Evolutionary conservation across 2,329 filamentous ascomycete genomes (phyloP), one percentile per base, ranked within the genome.

Genomic region (Stromatinia cepivora): DNA sequence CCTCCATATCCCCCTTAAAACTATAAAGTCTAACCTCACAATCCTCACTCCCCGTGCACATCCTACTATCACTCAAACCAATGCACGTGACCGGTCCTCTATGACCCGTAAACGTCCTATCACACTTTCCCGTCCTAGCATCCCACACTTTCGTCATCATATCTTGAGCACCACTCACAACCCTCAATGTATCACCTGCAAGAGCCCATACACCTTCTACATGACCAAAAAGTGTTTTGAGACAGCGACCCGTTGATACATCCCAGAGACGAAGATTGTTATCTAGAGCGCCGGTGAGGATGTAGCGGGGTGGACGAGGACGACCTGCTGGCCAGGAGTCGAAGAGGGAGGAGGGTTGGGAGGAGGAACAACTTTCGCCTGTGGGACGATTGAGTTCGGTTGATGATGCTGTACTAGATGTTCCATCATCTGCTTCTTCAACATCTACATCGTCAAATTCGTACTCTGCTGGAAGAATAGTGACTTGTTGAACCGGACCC

Each of bases 71-170:
- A 75, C 93, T 96, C 9, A 99, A 83, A 1, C 92, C 94, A 52
- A 98, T 91, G 78, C 94, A 98, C 4, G 94, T 98, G 4, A 98
- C 93, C 0, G 95, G 94, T 0, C 93, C 94, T 1, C 90, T 87
- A 79, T 98, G 95, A 0, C 94, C 94, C 3, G 92, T 93, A 77
- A 97, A 94, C 4, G 94, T 98, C 62, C 93, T 86, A 79, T 98
- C 94, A 80, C 94, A 97, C 77, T 92, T 93, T 39, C 95, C 95
- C 1, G 92, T 94, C 69, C 93, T 84, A 22, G 94, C 92, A 80
- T 98, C 94, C 95, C 95, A 99, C 45, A 92, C 88, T 82, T 98
- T 98, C 76, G 97, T 92, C 88, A 94, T 96, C 54, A 92, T 90
- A 80, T 99, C 95, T 79, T 98, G 93, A 15, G 92, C 92, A 0